Evolutionary conservation across 2,329 filamentous ascomycete species (phyloP), one percentile per base, ranked within the genome.

Genomic region (Sporothrix curviconia): DNA sequence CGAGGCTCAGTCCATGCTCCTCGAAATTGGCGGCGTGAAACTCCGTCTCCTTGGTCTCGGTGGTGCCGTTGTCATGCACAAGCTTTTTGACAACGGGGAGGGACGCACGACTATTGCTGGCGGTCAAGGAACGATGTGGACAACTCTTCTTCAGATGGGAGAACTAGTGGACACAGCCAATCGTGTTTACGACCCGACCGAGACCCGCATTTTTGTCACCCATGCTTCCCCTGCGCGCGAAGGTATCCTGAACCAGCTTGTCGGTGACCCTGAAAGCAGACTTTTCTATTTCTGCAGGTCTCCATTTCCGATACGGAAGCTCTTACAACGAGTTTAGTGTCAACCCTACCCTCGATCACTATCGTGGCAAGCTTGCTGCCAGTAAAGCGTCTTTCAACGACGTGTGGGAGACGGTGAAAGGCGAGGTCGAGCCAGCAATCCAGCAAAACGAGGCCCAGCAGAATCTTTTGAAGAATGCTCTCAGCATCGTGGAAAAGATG

Each of bases 321-420:
- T 99, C 95, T 1, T 99, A 99, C 80, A 99, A 99, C 74, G 95
- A 99, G 72, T 99, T 99, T 75, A 96, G 92, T 63, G 94, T 99
- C 69, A 99, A 99, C 72, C 95, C 94, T 3, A 96, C 92, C 0
- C 79, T 99, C 56, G 94, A 99, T 67, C 94, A 99, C 74, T 99
- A 99, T 74, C 90, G 95, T 59, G 95, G 94, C 69, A 99, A 99
- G 80, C 85, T 99, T 56, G 92, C 94, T 53, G 94, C 94, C 12
- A 97, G 92, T 51, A 97, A 96, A 75, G 92, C 94, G 1, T 97
- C 94, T 0, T 99, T 99, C 78, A 96, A 95, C 70, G 94, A 99
- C 71, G 94, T 99, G 7, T 99, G 94, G 94, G 94, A 99, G 72
- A 99, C 94, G 1, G 94, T 99, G 66, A 96, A 95, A 76, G 81